These are phyloP conservation scores for Amylocarpus encephaloides DNA, from an alignment of 2,329 filamentous ascomycete genomes.

Conservation along the genomic window DNA sequence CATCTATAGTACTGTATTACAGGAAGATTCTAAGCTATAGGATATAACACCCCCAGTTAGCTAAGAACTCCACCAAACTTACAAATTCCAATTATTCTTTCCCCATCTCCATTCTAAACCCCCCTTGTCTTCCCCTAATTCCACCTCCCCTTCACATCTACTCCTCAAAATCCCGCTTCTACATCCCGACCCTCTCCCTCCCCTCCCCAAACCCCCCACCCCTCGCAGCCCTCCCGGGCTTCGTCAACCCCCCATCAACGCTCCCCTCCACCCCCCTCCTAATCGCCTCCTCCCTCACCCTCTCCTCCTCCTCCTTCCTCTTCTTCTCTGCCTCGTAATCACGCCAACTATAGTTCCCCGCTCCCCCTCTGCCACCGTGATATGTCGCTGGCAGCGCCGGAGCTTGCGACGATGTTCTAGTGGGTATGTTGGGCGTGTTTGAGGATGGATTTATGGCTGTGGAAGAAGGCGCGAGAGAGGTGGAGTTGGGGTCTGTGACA, in stretches of 20 bases:
- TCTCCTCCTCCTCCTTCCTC: constrained; percentile 22
- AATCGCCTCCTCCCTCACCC: constrained; percentile 30
- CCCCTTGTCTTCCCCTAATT: too few species aligned
- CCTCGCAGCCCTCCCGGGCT: constrained; percentile 38
- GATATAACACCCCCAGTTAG: too few species aligned
- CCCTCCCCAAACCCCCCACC: neutral
- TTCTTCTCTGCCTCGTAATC: constrained; percentile 31
- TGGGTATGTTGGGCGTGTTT: neutral
- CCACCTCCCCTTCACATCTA: too few species aligned
- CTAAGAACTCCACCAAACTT: too few species aligned
- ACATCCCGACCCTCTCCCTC: neutral
- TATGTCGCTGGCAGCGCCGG: constrained; percentile 2
- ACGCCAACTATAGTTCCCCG: constrained; percentile 44
- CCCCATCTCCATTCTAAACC: too few species aligned
- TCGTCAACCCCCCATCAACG: constrained; percentile 42
- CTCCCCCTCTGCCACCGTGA: constrained; percentile 46
- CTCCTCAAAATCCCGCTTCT: too few species aligned
- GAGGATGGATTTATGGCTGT: neutral
- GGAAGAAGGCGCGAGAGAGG: constrained; percentile 4
- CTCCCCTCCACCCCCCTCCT: constrained; percentile 37
- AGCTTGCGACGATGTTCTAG: neutral
- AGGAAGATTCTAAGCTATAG: too few species aligned
- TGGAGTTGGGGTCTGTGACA: constrained; percentile 11
- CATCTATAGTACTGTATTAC: too few species aligned
- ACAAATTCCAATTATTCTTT: too few species aligned